A percentile compares a stretch with the other conserved stretches of the same genome.
Conservation (phyloP, 2,329 filamentous ascomycete genomes). For the Ophiocordyceps sinensis region DNA sequence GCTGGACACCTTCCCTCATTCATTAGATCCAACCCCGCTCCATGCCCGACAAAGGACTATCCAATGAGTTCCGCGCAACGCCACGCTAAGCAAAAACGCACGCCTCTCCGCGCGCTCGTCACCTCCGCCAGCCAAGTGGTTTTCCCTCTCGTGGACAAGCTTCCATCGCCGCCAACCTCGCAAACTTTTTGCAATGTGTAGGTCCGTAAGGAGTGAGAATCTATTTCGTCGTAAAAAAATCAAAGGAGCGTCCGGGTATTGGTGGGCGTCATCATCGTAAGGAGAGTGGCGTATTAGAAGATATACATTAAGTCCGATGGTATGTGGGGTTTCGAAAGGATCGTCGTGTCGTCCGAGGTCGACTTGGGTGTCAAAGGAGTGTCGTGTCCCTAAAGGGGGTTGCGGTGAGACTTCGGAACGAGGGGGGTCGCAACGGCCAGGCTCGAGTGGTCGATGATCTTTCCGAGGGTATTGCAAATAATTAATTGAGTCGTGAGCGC, state of each 20-base stretch:
- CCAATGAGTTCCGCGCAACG: slow-evolving; percentile 1
- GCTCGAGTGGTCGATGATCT: too few species aligned
- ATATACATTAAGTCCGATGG: slow-evolving; percentile 14
- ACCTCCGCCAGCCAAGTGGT: background rate
- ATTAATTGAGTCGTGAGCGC: too few species aligned
- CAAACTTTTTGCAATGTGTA: slow-evolving; percentile 1
- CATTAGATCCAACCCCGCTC: background rate
- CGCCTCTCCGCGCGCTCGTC: background rate
- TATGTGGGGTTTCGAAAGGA: slow-evolving; percentile 3
- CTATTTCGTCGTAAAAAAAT: slow-evolving; percentile 21
- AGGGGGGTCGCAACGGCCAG: background rate
- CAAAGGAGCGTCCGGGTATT: background rate
- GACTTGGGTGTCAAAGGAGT: slow-evolving; percentile 10
- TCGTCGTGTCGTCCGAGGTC: background rate
- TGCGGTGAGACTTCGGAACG: background rate
- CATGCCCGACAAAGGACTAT: background rate
- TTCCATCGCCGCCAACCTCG: slow-evolving; percentile 4
- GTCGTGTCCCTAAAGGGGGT: slow-evolving; percentile 6
- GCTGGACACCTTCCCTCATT: background rate
- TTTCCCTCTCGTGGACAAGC: background rate
- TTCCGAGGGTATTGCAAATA: too few species aligned
- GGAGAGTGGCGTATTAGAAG: slow-evolving; percentile 15
- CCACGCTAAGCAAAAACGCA: slow-evolving; percentile 1
- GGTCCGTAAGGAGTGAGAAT: slow-evolving; percentile 6
- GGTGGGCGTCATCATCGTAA: slow-evolving; percentile 8